phyloP scores from a whole-genome alignment of 1,284 basidiomycete genomes.

The Porogramme epimiltina region DNA sequence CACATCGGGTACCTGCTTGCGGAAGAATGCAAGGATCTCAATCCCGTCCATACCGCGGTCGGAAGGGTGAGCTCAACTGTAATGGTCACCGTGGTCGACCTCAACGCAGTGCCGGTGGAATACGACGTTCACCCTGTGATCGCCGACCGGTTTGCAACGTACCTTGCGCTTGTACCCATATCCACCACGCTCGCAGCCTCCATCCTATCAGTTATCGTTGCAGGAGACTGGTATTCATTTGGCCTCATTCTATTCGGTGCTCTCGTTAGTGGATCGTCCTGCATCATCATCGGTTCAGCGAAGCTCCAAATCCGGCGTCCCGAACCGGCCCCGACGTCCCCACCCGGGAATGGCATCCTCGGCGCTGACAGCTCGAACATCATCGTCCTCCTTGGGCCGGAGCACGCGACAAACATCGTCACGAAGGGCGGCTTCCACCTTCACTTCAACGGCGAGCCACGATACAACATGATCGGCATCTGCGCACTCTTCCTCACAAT shows the following conservation, averaged over 20 bases:
- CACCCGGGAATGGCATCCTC: conserved; percentile 15
- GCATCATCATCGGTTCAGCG: conserved; percentile 15
- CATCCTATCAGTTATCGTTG: background rate
- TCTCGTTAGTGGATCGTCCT: conserved; percentile 15
- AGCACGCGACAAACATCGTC: conserved; percentile 17
- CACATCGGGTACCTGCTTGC: conserved; percentile 16
- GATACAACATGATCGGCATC: conserved; percentile 14
- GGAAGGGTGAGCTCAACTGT: conserved; percentile 3
- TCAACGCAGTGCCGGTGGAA: background rate
- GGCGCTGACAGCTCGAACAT: conserved; percentile 3
- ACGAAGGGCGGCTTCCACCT: conserved; percentile 18
- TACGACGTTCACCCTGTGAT: background rate
- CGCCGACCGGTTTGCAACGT: conserved; percentile 2
- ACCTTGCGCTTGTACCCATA: conserved; percentile 13
- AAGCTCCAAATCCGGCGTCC: conserved; percentile 14
- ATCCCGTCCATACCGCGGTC: background rate
- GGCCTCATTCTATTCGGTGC: conserved; percentile 17
- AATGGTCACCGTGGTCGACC: conserved; percentile 11
- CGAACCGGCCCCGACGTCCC: conserved; percentile 2
- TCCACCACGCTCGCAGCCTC: conserved; percentile 9
- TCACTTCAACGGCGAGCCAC: conserved; percentile 10
- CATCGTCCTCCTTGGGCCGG: conserved; percentile 15
- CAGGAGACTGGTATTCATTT: conserved; percentile 15
- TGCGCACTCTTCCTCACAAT: conserved; percentile 16
- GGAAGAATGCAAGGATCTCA: conserved; percentile 11